phyloP scores from a whole-genome alignment of 805 yeast genomes.

The Candida orba region DNA sequence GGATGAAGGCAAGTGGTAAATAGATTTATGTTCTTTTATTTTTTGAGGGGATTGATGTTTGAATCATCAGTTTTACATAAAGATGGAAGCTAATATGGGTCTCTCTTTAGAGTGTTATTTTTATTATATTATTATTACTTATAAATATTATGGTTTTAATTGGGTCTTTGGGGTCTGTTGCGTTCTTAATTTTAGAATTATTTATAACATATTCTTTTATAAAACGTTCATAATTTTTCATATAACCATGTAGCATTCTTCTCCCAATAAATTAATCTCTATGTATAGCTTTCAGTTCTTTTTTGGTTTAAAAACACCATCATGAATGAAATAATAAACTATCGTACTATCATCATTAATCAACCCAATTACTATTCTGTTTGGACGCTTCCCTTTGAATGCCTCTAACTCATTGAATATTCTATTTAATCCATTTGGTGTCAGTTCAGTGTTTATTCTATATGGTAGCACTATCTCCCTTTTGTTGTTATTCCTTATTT shows the following conservation, averaged over 20 bases:
- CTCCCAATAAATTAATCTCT: too few species aligned
- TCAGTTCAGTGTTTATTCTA: conserved; percentile 23
- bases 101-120: too few species aligned
- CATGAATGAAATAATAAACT: conserved; percentile 61
- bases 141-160: too few species aligned
- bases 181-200: too few species aligned
- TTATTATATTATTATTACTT: too few species aligned
- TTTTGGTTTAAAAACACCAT: conserved; percentile 59
- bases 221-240: too few species aligned
- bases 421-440: conserved; percentile 31
- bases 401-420: conserved; percentile 30
- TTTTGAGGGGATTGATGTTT: neutral
- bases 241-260: too few species aligned
- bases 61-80: too few species aligned
- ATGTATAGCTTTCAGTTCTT: conserved; percentile 27
- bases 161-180: too few species aligned
- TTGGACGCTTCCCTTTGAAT: conserved; percentile 25
- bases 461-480: conserved; percentile 31
- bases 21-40: conserved; percentile 3
- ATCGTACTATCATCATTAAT: conserved; percentile 62
- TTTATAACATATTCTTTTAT: too few species aligned
- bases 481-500: conserved; percentile 2
- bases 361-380: conserved; percentile 45
- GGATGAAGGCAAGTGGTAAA: conserved; percentile 29
- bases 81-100: too few species aligned